These are phyloP conservation scores for Hordeum pubiflorum DNA, from an alignment of 202 grass and related monocot genomes.

Conservation along the genomic window DNA sequence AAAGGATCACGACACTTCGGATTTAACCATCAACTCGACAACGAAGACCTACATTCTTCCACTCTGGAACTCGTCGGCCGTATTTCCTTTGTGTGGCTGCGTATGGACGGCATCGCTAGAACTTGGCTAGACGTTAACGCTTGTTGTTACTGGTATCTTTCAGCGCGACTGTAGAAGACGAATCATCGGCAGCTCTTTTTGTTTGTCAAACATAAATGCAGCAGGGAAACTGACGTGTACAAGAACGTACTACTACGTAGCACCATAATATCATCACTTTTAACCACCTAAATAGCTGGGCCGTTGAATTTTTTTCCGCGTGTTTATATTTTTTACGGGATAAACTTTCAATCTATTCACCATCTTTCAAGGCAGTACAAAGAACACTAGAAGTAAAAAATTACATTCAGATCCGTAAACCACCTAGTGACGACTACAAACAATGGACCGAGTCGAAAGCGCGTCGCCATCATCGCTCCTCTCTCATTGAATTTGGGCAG, in stretches of 20 bases:
- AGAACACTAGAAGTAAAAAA: no score
- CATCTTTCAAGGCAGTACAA: no score
- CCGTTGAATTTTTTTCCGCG: slow-evolving; percentile 6
- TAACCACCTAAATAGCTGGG: not conserved
- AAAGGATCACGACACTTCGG: not conserved
- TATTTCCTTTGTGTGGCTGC: not conserved
- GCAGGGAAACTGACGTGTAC: not conserved
- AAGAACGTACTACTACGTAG: not conserved
- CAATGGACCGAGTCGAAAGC: no score
- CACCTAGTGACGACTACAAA: no score
- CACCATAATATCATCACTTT: not conserved
- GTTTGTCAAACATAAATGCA: no score
- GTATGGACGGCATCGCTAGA: not conserved
- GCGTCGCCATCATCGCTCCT: no score
- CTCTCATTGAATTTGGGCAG: no score
- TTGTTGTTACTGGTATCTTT: slow-evolving; percentile 9
- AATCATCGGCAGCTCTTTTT: no score
- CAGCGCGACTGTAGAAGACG: not conserved
- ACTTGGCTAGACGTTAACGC: slow-evolving; percentile 2
- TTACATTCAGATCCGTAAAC: no score
- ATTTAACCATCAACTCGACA: not conserved
- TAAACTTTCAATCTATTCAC: no score
- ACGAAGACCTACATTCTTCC: not conserved
- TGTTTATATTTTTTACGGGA: no score
- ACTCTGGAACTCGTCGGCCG: not conserved